Percentiles rank a stretch among this genome's conserved stretches.
Evolutionary conservation across 768 basidiomycete genomes (phyloP).

Genomic region (Suillus cothurnatus): DNA sequence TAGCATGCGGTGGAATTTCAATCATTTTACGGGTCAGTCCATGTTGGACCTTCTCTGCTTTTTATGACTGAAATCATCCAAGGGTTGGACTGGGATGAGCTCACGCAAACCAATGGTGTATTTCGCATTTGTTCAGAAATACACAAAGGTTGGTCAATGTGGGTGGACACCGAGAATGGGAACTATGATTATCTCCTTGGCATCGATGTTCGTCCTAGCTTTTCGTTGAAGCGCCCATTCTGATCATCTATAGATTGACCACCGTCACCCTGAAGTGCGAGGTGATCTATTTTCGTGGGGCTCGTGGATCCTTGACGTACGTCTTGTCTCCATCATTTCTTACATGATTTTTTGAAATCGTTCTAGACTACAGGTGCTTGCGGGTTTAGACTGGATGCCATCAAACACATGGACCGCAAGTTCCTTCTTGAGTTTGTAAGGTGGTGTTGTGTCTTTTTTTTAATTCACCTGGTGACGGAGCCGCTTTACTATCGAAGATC

Average conservation of each 20-base stretch:
- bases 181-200: slow-evolving; percentile 88
- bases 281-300: slow-evolving; percentile 80
- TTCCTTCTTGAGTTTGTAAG: slow-evolving; percentile 74
- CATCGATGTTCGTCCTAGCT: slow-evolving; percentile 51
- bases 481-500: slow-evolving; percentile 41
- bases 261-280: slow-evolving; percentile 78
- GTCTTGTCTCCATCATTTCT: slow-evolving; percentile 13
- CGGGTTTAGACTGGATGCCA: slow-evolving; percentile 88
- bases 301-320: slow-evolving; percentile 67
- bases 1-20: slow-evolving; percentile 67
- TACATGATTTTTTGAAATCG: background rate
- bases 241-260: slow-evolving; percentile 64
- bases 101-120: slow-evolving; percentile 60
- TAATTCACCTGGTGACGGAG: background rate
- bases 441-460: slow-evolving; percentile 4
- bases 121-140: slow-evolving; percentile 70
- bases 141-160: slow-evolving; percentile 78
- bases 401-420: slow-evolving; percentile 81
- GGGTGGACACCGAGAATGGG: slow-evolving; percentile 83
- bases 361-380: slow-evolving; percentile 62
- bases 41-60: background rate
- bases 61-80: slow-evolving; percentile 5
- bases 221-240: background rate
- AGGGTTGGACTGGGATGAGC: slow-evolving; percentile 88
- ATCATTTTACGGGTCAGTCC: slow-evolving; percentile 73